Evolutionary conservation across 768 basidiomycete genomes (phyloP).

Genomic region (Boletellus sp.): DNA sequence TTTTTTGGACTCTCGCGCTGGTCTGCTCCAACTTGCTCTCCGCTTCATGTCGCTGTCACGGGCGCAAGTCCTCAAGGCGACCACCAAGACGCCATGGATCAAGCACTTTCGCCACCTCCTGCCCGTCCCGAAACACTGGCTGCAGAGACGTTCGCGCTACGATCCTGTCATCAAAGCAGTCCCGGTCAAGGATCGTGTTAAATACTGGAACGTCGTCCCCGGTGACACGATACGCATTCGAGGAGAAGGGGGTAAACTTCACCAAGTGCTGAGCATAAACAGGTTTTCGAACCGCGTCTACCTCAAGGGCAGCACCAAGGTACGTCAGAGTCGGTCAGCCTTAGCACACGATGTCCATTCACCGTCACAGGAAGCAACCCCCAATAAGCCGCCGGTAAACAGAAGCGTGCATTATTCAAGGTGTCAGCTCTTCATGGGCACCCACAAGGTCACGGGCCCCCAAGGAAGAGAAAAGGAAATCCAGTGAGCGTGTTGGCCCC

Average conservation of each 20-base stretch:
- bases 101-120: slow-evolving; percentile 64
- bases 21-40: background rate
- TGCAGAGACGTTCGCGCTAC: slow-evolving; percentile 40
- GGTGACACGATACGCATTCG: slow-evolving; percentile 74
- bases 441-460: slow-evolving; percentile 40
- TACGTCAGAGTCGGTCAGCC: slow-evolving; percentile 18
- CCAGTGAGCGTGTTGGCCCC: slow-evolving; percentile 40
- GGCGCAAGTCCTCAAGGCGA: slow-evolving; percentile 41
- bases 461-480: slow-evolving; percentile 35
- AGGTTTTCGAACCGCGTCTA: slow-evolving; percentile 65
- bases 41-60: slow-evolving; percentile 31
- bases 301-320: slow-evolving; percentile 42
- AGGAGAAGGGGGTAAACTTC: slow-evolving; percentile 59
- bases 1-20: background rate
- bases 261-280: slow-evolving; percentile 73
- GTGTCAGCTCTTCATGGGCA: slow-evolving; percentile 73
- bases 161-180: slow-evolving; percentile 50
- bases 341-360: slow-evolving; percentile 1
- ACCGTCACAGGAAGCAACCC: slow-evolving; percentile 15
- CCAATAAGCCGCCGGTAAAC: slow-evolving; percentile 25
- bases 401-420: slow-evolving; percentile 66
- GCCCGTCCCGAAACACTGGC: slow-evolving; percentile 54
- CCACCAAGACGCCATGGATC: slow-evolving; percentile 54
- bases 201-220: slow-evolving; percentile 85
- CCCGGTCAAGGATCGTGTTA: slow-evolving; percentile 65